Conservation (phyloP, 345 rosid species). For the Firmiana major region DNA sequence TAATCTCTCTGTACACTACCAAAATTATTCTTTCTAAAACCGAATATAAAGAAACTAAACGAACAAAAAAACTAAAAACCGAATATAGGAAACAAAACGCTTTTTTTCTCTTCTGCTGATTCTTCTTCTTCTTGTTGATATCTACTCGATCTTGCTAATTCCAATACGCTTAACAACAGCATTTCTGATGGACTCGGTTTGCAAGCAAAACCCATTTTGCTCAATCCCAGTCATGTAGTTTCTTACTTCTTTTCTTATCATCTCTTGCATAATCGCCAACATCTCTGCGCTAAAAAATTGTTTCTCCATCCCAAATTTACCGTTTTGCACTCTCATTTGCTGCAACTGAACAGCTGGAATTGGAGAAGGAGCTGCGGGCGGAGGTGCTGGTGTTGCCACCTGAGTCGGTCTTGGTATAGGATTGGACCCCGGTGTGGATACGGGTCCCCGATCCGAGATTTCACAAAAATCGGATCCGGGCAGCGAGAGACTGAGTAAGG, state of each 20-base stretch:
- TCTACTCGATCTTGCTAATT: constrained; percentile 50
- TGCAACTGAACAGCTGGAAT: background rate
- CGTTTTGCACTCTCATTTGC: background rate
- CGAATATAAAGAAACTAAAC: constrained; percentile 8
- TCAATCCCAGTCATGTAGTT: constrained; percentile 61
- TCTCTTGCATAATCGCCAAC: constrained; percentile 63
- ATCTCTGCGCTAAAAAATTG: constrained; percentile 65
- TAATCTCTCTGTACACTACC: constrained; percentile 44
- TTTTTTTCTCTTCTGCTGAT: background rate
- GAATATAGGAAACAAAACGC: background rate
- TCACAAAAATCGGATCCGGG: constrained; percentile 57
- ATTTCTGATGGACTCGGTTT: constrained; percentile 49
- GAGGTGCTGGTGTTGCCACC: background rate
- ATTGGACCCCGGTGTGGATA: constrained; percentile 13
- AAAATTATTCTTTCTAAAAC: constrained; percentile 35
- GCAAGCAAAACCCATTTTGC: constrained; percentile 44
- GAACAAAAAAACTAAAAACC: background rate
- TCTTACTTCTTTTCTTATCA: constrained; percentile 70
- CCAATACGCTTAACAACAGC: constrained; percentile 70
- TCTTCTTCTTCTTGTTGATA: background rate
- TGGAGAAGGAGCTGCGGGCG: background rate
- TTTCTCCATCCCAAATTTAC: constrained; percentile 27
- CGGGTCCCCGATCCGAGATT: constrained; percentile 11
- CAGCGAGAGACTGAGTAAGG: constrained; percentile 57
- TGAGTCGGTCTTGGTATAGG: constrained; percentile 7